phyloP scores from a whole-genome alignment of 23 red algal species.

The Gracilaria gracilis region DNA sequence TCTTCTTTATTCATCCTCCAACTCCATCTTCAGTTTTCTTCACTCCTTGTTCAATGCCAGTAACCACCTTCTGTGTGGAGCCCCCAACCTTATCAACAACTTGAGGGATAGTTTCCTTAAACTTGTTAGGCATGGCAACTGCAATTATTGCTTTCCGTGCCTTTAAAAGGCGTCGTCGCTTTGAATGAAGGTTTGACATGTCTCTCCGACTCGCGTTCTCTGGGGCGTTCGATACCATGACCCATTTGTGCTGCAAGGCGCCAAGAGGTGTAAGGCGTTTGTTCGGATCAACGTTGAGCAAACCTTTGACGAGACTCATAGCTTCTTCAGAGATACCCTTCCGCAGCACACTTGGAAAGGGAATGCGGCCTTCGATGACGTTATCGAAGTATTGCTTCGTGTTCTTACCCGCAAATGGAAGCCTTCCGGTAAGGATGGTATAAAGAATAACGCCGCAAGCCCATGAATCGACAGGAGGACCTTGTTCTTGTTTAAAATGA shows the following conservation, averaged over 20 bases:
- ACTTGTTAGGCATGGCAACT: constrained; percentile 71
- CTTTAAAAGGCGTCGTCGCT: constrained; percentile 56
- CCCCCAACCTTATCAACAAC: constrained; percentile 67
- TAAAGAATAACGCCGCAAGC: constrained; percentile 79
- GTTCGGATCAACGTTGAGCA: constrained; percentile 72
- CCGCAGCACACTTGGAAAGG: constrained; percentile 66
- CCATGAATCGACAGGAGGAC: constrained; percentile 70
- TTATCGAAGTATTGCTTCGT: constrained; percentile 66
- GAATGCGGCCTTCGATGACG: constrained; percentile 21
- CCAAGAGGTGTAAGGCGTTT: constrained; percentile 73
- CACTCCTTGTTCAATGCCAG: constrained; percentile 53
- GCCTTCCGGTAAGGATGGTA: constrained; percentile 70
- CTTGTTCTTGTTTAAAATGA: constrained; percentile 69
- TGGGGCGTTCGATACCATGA: constrained; percentile 22
- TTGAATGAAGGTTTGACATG: constrained; percentile 74
- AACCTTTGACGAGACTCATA: constrained; percentile 65
- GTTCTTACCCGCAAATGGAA: constrained; percentile 77
- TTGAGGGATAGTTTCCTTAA: constrained; percentile 68
- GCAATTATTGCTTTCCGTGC: constrained; percentile 71
- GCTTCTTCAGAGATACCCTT: constrained; percentile 66
- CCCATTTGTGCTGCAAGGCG: constrained; percentile 76
- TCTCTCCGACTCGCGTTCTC: constrained; percentile 66
- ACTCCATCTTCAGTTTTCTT: constrained; percentile 68
- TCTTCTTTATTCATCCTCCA: constrained; percentile 57
- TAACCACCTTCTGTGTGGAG: constrained; percentile 56